Evolutionary conservation across 2,329 filamentous ascomycete species (phyloP).

Genomic region (Neurospora sp.): DNA sequence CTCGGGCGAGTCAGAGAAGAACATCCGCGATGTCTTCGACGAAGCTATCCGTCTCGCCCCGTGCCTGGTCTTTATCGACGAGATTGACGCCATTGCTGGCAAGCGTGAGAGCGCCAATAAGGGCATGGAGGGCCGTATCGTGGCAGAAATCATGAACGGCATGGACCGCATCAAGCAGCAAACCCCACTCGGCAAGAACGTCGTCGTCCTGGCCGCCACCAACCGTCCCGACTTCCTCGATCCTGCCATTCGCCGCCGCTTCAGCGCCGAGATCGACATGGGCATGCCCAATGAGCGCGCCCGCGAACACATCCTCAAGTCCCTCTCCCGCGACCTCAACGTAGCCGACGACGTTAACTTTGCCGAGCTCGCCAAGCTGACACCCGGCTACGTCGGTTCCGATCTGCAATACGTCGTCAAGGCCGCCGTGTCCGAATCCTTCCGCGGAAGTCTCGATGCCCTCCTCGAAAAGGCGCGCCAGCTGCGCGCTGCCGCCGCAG

Average conservation of each 20-base stretch:
- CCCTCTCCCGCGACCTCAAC: conserved; percentile 56
- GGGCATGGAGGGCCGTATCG: conserved; percentile 83
- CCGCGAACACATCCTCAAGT: conserved; percentile 66
- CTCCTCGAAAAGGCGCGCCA: conserved; percentile 14
- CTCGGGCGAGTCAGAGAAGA: conserved; percentile 84
- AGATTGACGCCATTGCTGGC: conserved; percentile 83
- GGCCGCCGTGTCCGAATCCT: conserved; percentile 29
- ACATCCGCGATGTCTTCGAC: conserved; percentile 75
- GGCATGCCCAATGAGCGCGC: conserved; percentile 73
- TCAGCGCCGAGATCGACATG: conserved; percentile 80
- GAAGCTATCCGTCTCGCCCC: conserved; percentile 79
- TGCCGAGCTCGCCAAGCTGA: conserved; percentile 63
- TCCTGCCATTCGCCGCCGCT: conserved; percentile 58
- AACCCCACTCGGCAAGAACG: conserved; percentile 60
- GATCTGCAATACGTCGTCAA: conserved; percentile 63
- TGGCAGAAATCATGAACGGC: conserved; percentile 71
- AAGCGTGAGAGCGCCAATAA: conserved; percentile 75
- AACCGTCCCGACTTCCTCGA: conserved; percentile 83
- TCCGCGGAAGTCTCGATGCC: conserved; percentile 20
- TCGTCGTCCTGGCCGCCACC: conserved; percentile 85
- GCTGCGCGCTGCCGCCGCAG: not conserved
- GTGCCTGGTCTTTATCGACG: conserved; percentile 83
- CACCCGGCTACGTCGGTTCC: conserved; percentile 86
- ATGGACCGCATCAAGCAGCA: conserved; percentile 75
- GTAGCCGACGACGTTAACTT: conserved; percentile 66